These are phyloP conservation scores for Eutrema heterophyllum DNA, from an alignment of 345 rosid genomes.

Conservation along the genomic window DNA sequence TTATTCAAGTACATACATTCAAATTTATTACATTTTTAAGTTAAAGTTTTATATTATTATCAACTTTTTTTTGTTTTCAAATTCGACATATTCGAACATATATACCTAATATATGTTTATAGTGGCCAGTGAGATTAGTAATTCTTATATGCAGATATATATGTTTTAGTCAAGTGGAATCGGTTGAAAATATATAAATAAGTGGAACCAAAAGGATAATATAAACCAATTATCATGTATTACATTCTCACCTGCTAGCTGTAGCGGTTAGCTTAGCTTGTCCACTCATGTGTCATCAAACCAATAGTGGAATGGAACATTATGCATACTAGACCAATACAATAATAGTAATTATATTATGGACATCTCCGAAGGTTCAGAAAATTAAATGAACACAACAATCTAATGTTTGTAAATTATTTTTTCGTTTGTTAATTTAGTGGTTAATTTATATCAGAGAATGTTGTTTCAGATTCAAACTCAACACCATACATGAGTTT, in stretches of 20 bases:
- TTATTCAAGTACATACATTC: too few species aligned
- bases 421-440: neutral
- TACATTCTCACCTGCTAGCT: neutral
- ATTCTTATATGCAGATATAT: too few species aligned
- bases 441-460: neutral
- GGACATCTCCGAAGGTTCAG: neutral
- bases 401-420: neutral
- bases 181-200: neutral
- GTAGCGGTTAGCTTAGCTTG: too few species aligned
- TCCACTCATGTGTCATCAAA: neutral
- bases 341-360: neutral
- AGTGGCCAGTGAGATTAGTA: too few species aligned
- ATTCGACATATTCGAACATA: too few species aligned
- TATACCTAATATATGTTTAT: too few species aligned
- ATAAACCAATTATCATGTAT: neutral
- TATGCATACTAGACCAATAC: neutral
- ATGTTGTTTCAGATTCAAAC: neutral
- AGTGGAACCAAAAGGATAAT: conserved; percentile 2
- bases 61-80: too few species aligned
- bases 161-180: neutral
- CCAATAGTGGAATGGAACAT: neutral
- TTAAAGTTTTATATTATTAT: too few species aligned
- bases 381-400: neutral
- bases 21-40: too few species aligned
- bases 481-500: neutral